Base-by-base conservation (phyloP, 306 rosid species). In the Betula pendula region DNA sequence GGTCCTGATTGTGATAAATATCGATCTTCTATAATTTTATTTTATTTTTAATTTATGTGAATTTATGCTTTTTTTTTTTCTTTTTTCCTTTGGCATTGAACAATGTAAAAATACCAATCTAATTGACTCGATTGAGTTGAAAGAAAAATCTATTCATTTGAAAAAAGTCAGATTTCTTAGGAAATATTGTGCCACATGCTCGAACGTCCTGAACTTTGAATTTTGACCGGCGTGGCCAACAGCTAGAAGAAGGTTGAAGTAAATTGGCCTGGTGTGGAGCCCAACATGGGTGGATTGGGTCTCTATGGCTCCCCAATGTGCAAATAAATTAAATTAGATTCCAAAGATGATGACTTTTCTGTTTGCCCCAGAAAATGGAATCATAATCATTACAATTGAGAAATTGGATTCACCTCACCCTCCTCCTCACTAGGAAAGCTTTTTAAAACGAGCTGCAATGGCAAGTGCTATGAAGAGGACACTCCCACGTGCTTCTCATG, bases 351-450 rank as follows among this genome's bases (percentile, higher is more conserved):
- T 22, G 77, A 79, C 76, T 77, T 83, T 80, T 60, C 40, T 52
- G 65, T 45, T 76, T 74, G 86, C 81, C 83, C 84, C 83, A 68
- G 15, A 71, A 80, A 71, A 83, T 75, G 86, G 75, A 79, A 74
- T 78, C 83, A 81, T 77, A 81, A 85, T 83, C 72, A 83, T 79
- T 49, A 44, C 78, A 20, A 10, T 20, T 45, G 62, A 13, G 77
- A 49, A 73, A 59, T 65, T 69, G 74, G n/a, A 43, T 73, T 78
- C 74, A 65, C 72, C 35, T 78, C 70, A 63, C 15, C 14, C 24
- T 27, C 27, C 31, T 53, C 47, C 40, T 19, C 10, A 25, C 31
- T 44, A 6, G 52, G 27, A 44, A 43, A 44, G 22, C 5, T 29
- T 44, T 53, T 53, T 5, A 22, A 70, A 58, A 44, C 35, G 8